These are phyloP conservation scores for Pichia eremophila DNA, from an alignment of 805 yeast species.

Conservation along the genomic window DNA sequence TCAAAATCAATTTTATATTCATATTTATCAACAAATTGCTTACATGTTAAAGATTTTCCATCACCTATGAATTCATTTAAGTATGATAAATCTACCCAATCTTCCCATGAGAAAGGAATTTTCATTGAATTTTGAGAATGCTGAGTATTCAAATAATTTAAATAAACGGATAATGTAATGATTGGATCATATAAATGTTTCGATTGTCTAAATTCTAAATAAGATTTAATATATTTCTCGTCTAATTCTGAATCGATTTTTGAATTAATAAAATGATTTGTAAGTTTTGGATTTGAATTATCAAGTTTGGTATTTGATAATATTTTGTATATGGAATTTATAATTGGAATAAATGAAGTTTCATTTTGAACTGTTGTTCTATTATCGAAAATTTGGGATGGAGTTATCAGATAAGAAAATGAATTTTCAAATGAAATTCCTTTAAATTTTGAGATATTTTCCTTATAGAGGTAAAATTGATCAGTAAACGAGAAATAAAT, in stretches of 20 bases:
- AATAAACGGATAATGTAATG: slow-evolving; percentile 40
- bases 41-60: slow-evolving; percentile 17
- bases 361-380: not conserved
- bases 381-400: not conserved
- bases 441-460: not conserved
- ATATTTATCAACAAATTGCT: slow-evolving; percentile 17
- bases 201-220: slow-evolving; percentile 13
- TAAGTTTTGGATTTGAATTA: not conserved
- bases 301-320: not conserved
- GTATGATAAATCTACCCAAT: slow-evolving; percentile 40
- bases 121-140: slow-evolving; percentile 15
- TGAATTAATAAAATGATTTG: not conserved
- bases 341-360: not conserved
- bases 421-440: not conserved
- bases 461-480: not conserved
- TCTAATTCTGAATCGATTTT: not conserved
- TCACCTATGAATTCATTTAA: slow-evolving; percentile 26
- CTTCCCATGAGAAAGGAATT: slow-evolving; percentile 40
- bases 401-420: not conserved
- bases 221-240: not conserved
- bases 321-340: not conserved
- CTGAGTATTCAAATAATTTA: slow-evolving; percentile 29
- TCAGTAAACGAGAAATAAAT: not conserved
- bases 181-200: slow-evolving; percentile 50
- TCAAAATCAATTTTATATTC: slow-evolving; percentile 9